Base-by-base conservation (phyloP, 345 rosid genomes). In the Cardamine resedifolia region DNA sequence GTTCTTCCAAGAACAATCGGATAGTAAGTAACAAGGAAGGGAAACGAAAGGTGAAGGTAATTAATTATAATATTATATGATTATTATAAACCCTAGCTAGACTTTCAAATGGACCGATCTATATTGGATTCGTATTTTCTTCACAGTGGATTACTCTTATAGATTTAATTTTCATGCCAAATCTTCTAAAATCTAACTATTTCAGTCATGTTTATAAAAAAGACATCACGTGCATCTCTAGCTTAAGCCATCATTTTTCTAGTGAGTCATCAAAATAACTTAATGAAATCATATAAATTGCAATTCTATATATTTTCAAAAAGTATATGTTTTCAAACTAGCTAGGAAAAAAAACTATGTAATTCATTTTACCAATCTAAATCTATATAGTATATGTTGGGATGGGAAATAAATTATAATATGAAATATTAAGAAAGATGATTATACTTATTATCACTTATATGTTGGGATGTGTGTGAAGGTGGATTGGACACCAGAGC, bases 401-500 rank as follows among this genome's bases (percentile, higher is more conserved):
- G 10, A 8, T 31, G 36, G 10, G 36, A 30, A 9, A 36, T 10
- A 36, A 36, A 36, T 36, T 4, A 14, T 11, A 11, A 38, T 3
- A 44, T n/a, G 8, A 43, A 43, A 12, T 39, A 39, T 15, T 41
- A 15, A 41, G 8, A 41, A 41, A 41, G 2, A 15, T 43, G 63
- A 20, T 7, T 55, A n/a, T n/a, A n/a, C n/a, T n/a, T n/a, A n/a
- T n/a, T n/a, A n/a, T n/a, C n/a, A n/a, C n/a, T n/a, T n/a, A 55
- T 12, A 34, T 58, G 28, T 61, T 36, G 67, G 75, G 52, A 16
- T 61, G 63, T 24, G 65, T 65, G 80, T 81, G 82, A 24, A 94
- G 97, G 96, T 95, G 87, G 99, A 95, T 64, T 95, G 99, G 99
- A 95, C 99, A 21, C 90, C 96, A 62, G 97, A 91, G 73, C 72